Base-by-base conservation (phyloP, 371 early-diverging fungal species). In the Haplosporangium sp. region DNA sequence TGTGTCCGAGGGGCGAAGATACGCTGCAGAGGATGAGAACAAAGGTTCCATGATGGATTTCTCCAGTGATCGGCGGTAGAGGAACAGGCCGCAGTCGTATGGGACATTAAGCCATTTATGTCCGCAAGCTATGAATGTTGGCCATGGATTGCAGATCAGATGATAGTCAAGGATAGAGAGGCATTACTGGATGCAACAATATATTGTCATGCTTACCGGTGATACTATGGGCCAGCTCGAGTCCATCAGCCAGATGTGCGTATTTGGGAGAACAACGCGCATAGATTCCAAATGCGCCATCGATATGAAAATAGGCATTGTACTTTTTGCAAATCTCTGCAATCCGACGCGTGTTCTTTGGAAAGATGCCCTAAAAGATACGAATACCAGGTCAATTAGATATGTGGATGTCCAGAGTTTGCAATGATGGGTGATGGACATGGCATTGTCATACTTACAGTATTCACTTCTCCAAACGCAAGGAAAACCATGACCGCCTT, bases 21-120 rank as follows among this genome's bases (percentile, higher is more conserved):
- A 75, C 0, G 81, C 69, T 0, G 81, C 76, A 0, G 70, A 52
- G 20, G 76, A 76, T 14, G 66, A 66, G 36, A 77, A 71, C 12
- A 67, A 18, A 2, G 67, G 67, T 36, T 65, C 74, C 52, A 77
- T 64, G 29, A 62, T 67, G 6, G 65, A 5, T 37, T 64, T 66
- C 46, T 82, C 80, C 20, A 83, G 62, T 9, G 56, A 65, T 3
- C 53, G 59, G 18, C 74, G 73, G 46, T 81, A 81, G 60, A 75
- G 59, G 51, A 83, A 82, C 36, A 84, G 56, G 43, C 86, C 86
- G 54, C 83, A 83, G 55, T 86, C 86, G 60, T 86, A 86, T 7
- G 86, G 86, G 2, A 83, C 83, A 59, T 86, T 86, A 12, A 86
- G 74, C 86, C 86, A 86, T 57, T 86, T 83, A 55, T 81, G 84